Evolutionary conservation across 306 rosid species (phyloP).

Genomic region (Canavalia gladiata): DNA sequence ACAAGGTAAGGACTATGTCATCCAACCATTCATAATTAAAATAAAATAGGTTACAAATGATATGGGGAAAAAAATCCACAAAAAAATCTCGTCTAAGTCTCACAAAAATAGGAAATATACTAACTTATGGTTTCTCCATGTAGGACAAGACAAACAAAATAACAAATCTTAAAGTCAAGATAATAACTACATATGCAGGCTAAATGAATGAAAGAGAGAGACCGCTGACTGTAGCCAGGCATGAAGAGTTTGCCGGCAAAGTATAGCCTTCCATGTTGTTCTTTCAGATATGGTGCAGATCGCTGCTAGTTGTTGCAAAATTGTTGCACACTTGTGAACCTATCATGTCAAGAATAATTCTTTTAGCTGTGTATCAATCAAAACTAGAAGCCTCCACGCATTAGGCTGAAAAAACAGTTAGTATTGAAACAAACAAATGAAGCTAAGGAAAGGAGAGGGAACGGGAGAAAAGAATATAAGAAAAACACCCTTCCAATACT

Average conservation of each 20-base stretch:
- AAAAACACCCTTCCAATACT: slow-evolving; percentile 22
- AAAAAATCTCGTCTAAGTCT: slow-evolving; percentile 16
- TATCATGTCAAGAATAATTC: slow-evolving; percentile 47
- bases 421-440: slow-evolving; percentile 13
- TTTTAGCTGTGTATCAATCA: slow-evolving; percentile 37
- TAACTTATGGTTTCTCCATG: not conserved
- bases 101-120: slow-evolving; percentile 23
- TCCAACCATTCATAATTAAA: slow-evolving; percentile 21
- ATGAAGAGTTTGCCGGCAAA: slow-evolving; percentile 85
- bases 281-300: slow-evolving; percentile 85
- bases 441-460: not conserved
- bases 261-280: slow-evolving; percentile 76
- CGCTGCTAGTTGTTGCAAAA: slow-evolving; percentile 94
- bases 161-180: slow-evolving; percentile 40
- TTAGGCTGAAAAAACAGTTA: slow-evolving; percentile 35
- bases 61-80: not conserved
- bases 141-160: slow-evolving; percentile 38
- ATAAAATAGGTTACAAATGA: not conserved
- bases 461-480: not conserved
- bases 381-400: slow-evolving; percentile 29
- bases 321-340: slow-evolving; percentile 99
- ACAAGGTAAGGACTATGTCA: slow-evolving; percentile 2
- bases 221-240: slow-evolving; percentile 95
- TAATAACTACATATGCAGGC: slow-evolving; percentile 31
- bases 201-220: slow-evolving; percentile 57